Evolutionary conservation across 768 basidiomycete species (phyloP).

Genomic region (Russula sp.): DNA sequence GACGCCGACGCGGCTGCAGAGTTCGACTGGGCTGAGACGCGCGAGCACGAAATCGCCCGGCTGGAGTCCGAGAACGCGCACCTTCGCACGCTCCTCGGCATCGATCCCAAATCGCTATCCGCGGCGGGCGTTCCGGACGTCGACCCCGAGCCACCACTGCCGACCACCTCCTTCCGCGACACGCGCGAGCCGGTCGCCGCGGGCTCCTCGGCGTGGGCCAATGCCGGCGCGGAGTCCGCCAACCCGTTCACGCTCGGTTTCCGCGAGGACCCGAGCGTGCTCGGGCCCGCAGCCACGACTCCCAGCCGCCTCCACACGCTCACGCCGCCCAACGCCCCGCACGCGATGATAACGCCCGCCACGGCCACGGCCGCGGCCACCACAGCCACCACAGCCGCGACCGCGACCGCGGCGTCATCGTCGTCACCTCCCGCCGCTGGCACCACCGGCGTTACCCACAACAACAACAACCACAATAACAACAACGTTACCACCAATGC

Average conservation of each 20-base stretch:
- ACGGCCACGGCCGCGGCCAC: constrained; percentile 20
- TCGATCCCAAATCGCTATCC: constrained; percentile 51
- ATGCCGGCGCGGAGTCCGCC: constrained; percentile 27
- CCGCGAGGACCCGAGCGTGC: constrained; percentile 21
- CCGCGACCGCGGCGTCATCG: not conserved
- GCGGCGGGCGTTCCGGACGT: constrained; percentile 45
- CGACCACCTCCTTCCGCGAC: not conserved
- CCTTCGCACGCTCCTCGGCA: constrained; percentile 67
- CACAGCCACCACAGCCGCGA: not conserved
- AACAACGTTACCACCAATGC: not conserved
- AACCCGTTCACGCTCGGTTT: constrained; percentile 25
- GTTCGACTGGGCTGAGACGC: constrained; percentile 80
- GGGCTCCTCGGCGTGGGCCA: constrained; percentile 21
- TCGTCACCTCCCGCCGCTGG: no score
- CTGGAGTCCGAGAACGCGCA: constrained; percentile 79
- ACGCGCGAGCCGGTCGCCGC: constrained; percentile 14
- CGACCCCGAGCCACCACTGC: constrained; percentile 39
- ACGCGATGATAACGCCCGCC: constrained; percentile 16
- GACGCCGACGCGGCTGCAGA: constrained; percentile 28
- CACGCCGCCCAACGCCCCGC: constrained; percentile 29
- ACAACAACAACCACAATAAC: no score
- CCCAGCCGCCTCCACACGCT: constrained; percentile 32
- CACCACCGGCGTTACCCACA: no score
- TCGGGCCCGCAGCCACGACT: constrained; percentile 24
- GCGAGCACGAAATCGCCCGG: constrained; percentile 81